phyloP scores from a whole-genome alignment of 805 yeast species.

The Scheffersomyces amazonensis region DNA sequence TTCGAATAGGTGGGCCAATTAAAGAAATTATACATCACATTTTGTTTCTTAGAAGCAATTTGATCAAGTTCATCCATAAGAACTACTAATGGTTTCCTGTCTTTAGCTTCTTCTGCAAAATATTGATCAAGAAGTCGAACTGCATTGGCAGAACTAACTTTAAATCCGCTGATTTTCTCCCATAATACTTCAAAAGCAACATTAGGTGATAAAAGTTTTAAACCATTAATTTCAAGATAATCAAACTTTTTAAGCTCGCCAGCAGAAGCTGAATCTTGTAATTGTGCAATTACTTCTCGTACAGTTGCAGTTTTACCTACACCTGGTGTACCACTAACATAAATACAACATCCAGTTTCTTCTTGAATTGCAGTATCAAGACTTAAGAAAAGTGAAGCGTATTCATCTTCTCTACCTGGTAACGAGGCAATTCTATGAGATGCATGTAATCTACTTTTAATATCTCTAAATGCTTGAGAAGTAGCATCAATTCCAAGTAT shows the following conservation, averaged over 20 bases:
- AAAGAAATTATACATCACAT: conserved; percentile 91
- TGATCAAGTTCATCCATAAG: conserved; percentile 93
- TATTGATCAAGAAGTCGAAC: conserved; percentile 67
- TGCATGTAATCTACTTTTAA: conserved; percentile 42
- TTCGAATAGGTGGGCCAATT: conserved; percentile 91
- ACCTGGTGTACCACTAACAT: conserved; percentile 97
- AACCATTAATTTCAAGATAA: conserved; percentile 86
- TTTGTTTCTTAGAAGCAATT: conserved; percentile 75
- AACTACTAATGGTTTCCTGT: conserved; percentile 61
- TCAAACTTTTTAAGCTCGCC: conserved; percentile 48
- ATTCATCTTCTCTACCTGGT: conserved; percentile 88
- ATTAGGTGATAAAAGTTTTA: conserved; percentile 76
- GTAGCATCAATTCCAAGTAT: conserved; percentile 14
- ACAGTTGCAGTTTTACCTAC: conserved; percentile 96
- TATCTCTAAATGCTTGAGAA: conserved; percentile 32
- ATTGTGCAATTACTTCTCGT: conserved; percentile 74
- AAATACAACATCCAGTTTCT: conserved; percentile 77
- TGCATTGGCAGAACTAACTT: conserved; percentile 62
- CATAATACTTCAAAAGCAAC: conserved; percentile 81
- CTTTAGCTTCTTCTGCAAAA: conserved; percentile 42
- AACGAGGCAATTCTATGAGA: conserved; percentile 48
- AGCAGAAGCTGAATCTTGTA: conserved; percentile 36
- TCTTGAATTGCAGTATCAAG: conserved; percentile 70
- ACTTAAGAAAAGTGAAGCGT: conserved; percentile 61
- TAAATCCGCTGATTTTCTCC: conserved; percentile 63